These are phyloP conservation scores for Sphaerobolus stellatus DNA, from an alignment of 1,284 basidiomycete genomes.

Conservation along the genomic window DNA sequence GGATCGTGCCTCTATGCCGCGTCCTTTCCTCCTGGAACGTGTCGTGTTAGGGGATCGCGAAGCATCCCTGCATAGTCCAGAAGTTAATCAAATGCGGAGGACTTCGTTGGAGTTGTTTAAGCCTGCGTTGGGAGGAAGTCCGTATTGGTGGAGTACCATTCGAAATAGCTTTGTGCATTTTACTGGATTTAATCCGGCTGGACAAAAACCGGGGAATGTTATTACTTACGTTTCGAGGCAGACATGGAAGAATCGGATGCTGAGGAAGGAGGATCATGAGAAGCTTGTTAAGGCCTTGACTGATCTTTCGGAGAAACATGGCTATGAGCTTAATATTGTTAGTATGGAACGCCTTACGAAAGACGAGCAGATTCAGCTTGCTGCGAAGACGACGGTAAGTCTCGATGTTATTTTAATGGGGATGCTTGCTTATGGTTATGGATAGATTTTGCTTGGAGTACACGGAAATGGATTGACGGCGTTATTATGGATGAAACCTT, in stretches of 20 bases:
- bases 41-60: constrained; percentile 81
- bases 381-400: constrained; percentile 78
- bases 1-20: constrained; percentile 67
- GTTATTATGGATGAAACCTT: constrained; percentile 73
- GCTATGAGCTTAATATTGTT: constrained; percentile 84
- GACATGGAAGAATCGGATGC: constrained; percentile 78
- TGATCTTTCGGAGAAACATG: constrained; percentile 65
- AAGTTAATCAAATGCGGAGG: constrained; percentile 68
- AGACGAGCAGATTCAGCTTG: constrained; percentile 73
- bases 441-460: constrained; percentile 73
- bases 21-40: constrained; percentile 77
- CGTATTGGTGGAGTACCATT: constrained; percentile 80
- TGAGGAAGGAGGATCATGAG: constrained; percentile 65
- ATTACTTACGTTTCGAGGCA: constrained; percentile 89
- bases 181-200: constrained; percentile 47
- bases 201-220: constrained; percentile 42
- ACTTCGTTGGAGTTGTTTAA: constrained; percentile 73
- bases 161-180: constrained; percentile 72
- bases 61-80: constrained; percentile 71
- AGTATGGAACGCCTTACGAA: constrained; percentile 77
- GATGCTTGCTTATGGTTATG: neutral
- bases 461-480: constrained; percentile 82
- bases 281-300: constrained; percentile 61
- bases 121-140: constrained; percentile 67
- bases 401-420: neutral